Evolutionary conservation across 495 filamentous ascomycete genomes (phyloP).

Genomic region (Neurospora sp.): DNA sequence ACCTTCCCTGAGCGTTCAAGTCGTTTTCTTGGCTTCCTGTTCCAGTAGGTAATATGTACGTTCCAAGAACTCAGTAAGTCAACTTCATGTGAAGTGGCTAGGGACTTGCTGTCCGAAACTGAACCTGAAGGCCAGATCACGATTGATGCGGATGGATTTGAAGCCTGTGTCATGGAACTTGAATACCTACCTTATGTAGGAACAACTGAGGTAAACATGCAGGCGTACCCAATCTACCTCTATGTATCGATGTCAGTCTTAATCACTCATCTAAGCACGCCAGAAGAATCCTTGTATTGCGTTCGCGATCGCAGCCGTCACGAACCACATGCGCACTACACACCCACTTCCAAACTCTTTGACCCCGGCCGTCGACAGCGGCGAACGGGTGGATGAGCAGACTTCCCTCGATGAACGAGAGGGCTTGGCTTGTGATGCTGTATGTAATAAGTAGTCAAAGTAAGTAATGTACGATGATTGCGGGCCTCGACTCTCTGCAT

Average conservation of each 20-base stretch:
- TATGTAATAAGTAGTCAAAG: too few relatives aligned
- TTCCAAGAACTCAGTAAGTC: background rate
- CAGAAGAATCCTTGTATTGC: background rate
- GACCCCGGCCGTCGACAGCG: background rate
- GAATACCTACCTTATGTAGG: too few relatives aligned
- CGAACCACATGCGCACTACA: background rate
- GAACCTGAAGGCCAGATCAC: background rate
- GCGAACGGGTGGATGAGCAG: background rate
- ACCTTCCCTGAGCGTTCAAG: background rate
- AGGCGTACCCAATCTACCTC: background rate
- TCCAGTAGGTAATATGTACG: background rate
- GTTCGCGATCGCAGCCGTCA: background rate
- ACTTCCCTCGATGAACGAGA: background rate
- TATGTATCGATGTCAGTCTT: background rate
- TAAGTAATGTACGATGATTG: background rate
- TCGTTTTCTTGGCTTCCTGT: background rate
- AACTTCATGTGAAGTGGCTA: background rate
- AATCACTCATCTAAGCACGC: background rate
- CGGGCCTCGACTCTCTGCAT: background rate
- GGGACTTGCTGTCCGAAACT: background rate
- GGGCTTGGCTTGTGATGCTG: background rate
- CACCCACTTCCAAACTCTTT: background rate
- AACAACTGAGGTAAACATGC: background rate
- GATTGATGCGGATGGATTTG: background rate
- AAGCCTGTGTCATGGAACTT: too few relatives aligned